Percentiles rank a stretch among this genome's conserved stretches.
phyloP scores from a whole-genome alignment of 176 grass and related monocot species.

The Poa pratensis region DNA sequence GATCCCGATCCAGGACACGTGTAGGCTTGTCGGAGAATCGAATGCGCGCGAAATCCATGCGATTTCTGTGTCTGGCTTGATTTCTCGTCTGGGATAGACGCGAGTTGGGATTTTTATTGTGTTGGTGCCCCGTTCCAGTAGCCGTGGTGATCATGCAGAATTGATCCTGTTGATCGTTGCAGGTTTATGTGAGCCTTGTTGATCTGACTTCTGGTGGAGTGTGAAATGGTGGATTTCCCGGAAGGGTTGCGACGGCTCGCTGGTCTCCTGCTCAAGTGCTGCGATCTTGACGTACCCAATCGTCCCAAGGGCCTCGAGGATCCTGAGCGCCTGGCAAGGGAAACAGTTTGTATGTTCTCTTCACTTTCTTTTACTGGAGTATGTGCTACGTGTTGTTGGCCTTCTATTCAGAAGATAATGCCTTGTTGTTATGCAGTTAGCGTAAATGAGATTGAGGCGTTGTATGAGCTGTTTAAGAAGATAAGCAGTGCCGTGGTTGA shows the following conservation, averaged over 20 bases:
- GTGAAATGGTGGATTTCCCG: constrained; percentile 69
- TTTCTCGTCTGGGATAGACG: background rate
- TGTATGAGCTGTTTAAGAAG: constrained; percentile 97
- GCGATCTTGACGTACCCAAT: constrained; percentile 65
- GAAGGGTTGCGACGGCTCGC: constrained; percentile 56
- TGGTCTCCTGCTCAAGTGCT: constrained; percentile 62
- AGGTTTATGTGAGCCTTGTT: constrained; percentile 47
- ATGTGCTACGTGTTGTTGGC: background rate
- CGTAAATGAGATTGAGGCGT: constrained; percentile 84
- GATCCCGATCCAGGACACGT: background rate
- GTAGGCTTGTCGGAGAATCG: background rate
- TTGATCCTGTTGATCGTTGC: constrained; percentile 28
- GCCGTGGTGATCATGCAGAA: background rate
- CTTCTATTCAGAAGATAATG: constrained; percentile 5
- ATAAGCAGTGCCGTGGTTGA: constrained; percentile 83
- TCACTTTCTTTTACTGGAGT: constrained; percentile 8
- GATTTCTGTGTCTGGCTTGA: background rate
- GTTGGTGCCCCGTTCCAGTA: background rate
- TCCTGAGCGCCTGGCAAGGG: constrained; percentile 68
- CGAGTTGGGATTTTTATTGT: background rate
- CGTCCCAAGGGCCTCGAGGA: constrained; percentile 68
- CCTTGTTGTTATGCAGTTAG: constrained; percentile 55
- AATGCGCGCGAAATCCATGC: background rate
- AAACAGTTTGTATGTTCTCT: constrained; percentile 79
- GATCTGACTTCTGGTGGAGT: constrained; percentile 32